phyloP scores from a whole-genome alignment of 2,329 filamentous ascomycete genomes.

The Aspergillus viridinutans region DNA sequence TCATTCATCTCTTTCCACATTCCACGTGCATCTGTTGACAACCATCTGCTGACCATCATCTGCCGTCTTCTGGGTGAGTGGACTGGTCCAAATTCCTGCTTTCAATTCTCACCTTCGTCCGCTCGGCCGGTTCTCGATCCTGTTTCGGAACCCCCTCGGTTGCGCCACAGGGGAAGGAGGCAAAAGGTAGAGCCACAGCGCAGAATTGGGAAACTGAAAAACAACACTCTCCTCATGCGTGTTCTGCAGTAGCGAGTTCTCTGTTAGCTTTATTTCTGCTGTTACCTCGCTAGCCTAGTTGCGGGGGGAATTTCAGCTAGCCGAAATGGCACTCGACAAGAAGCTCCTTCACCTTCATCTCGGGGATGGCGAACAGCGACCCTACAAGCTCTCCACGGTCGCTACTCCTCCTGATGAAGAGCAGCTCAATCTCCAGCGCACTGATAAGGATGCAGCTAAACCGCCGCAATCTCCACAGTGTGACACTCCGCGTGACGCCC shows the following conservation, averaged over 20 bases:
- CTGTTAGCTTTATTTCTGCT: background rate
- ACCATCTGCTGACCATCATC: background rate
- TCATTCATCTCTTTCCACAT: background rate
- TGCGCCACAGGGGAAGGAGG: background rate
- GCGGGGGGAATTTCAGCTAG: background rate
- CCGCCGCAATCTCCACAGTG: background rate
- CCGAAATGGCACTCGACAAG: conserved; percentile 17
- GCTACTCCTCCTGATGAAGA: conserved; percentile 24
- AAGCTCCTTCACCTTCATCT: conserved; percentile 21
- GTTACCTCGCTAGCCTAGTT: background rate
- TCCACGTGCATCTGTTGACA: background rate
- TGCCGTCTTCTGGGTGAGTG: background rate
- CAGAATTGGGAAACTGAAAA: background rate
- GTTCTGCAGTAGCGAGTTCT: background rate
- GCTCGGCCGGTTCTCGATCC: background rate
- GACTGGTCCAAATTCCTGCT: background rate
- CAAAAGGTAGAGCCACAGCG: background rate
- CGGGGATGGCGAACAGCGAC: conserved; percentile 11
- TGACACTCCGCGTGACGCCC: background rate
- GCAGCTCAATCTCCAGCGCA: background rate
- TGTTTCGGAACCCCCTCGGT: background rate
- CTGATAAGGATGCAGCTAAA: background rate
- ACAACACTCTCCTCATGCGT: background rate
- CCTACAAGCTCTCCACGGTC: conserved; percentile 16
- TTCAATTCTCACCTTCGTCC: background rate